Conservation (phyloP, 345 rosid species). For the Tarenaya hassleriana region DNA sequence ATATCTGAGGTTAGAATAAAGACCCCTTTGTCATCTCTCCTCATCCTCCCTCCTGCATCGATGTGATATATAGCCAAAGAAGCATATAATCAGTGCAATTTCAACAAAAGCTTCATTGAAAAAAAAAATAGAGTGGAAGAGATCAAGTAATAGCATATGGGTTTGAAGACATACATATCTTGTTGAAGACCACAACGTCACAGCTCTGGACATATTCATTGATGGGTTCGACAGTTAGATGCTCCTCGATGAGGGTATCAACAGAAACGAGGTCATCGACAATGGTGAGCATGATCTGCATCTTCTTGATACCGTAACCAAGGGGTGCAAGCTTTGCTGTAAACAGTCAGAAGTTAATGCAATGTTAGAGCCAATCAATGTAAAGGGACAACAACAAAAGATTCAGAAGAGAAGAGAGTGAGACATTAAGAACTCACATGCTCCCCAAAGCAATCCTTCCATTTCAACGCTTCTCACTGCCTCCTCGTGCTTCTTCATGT, state of each 20-base stretch:
- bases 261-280: slow-evolving; percentile 79
- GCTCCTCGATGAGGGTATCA: slow-evolving; percentile 61
- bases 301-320: slow-evolving; percentile 83
- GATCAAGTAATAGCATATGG: no score
- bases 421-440: slow-evolving; percentile 36
- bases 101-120: no score
- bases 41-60: no score
- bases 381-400: background rate
- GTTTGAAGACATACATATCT: slow-evolving; percentile 51
- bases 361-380: background rate
- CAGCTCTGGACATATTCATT: slow-evolving; percentile 79
- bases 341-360: background rate
- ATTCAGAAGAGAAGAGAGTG: slow-evolving; percentile 2
- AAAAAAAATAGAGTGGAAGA: no score
- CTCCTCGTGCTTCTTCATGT: slow-evolving; percentile 83
- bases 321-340: slow-evolving; percentile 71
- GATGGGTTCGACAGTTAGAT: slow-evolving; percentile 54
- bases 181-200: slow-evolving; percentile 88
- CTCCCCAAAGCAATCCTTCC: slow-evolving; percentile 83
- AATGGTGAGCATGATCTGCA: slow-evolving; percentile 76
- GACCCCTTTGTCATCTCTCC: no score
- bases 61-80: no score
- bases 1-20: no score
- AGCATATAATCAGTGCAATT: no score
- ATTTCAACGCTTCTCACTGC: slow-evolving; percentile 54